Conservation (phyloP, 1,139 yeast species). For the Geotrichum fermentans region DNA sequence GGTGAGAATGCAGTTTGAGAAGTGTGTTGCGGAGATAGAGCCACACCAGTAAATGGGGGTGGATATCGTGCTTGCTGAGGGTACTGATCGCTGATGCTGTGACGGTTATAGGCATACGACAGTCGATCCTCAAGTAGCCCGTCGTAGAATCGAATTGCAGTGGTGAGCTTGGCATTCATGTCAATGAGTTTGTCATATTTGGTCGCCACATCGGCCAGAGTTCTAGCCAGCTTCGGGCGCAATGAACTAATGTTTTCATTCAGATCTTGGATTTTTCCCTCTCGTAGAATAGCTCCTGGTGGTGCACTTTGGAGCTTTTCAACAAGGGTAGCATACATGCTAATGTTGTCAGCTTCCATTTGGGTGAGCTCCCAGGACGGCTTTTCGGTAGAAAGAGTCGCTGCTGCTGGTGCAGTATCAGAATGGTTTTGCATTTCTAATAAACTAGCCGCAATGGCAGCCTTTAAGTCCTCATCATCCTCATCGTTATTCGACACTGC, state of each 20-base stretch:
- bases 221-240: conserved; percentile 69
- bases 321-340: conserved; percentile 66
- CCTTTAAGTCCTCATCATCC: conserved; percentile 79
- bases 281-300: conserved; percentile 53
- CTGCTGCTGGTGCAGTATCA: conserved; percentile 16
- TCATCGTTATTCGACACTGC: conserved; percentile 25
- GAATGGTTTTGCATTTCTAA: conserved; percentile 51
- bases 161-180: conserved; percentile 75
- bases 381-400: conserved; percentile 21
- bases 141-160: conserved; percentile 75
- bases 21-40: background rate
- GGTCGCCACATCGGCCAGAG: conserved; percentile 58
- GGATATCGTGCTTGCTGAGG: conserved; percentile 1
- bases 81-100: conserved; percentile 17
- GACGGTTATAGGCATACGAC: conserved; percentile 43
- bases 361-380: conserved; percentile 43
- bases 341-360: conserved; percentile 63
- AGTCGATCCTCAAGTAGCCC: conserved; percentile 67
- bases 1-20: too few relatives aligned
- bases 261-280: conserved; percentile 57
- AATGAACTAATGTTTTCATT: conserved; percentile 60
- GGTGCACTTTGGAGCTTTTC: conserved; percentile 51
- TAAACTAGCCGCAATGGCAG: conserved; percentile 89
- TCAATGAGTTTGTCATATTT: conserved; percentile 71
- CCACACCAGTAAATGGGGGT: background rate